Evolutionary conservation across 169 alveolate genomes (phyloP).

Genomic region (Plasmodium vivax): DNA sequence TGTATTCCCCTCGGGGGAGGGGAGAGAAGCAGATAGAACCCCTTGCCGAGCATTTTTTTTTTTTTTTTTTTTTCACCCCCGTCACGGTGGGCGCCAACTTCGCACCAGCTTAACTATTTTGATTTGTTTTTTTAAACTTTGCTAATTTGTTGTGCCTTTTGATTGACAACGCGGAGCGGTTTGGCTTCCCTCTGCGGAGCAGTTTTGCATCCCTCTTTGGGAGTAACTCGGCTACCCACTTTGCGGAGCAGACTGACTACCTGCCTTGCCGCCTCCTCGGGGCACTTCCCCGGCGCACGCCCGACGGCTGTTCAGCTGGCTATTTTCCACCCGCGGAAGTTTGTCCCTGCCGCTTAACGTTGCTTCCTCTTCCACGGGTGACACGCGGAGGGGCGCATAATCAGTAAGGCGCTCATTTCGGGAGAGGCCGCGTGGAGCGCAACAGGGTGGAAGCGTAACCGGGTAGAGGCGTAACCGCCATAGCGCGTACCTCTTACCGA

Average conservation of each 20-base stretch:
- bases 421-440: neutral
- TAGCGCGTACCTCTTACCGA: no score
- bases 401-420: neutral
- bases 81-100: neutral
- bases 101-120: neutral
- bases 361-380: neutral
- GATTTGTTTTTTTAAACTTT: no score
- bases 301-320: neutral
- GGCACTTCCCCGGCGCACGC: neutral
- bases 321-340: no score
- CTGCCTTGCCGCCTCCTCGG: neutral
- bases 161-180: no score
- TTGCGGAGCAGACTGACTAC: no score
- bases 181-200: neutral
- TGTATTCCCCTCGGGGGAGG: neutral
- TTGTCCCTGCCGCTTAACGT: no score
- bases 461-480: no score
- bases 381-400: neutral
- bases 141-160: neutral
- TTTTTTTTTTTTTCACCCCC: constrained; percentile 5
- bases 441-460: neutral
- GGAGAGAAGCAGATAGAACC: no score
- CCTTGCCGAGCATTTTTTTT: neutral
- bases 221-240: no score
- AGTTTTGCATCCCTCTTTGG: no score